Base-by-base conservation (phyloP, 176 grass and related monocot genomes). In the Avena eriantha region DNA sequence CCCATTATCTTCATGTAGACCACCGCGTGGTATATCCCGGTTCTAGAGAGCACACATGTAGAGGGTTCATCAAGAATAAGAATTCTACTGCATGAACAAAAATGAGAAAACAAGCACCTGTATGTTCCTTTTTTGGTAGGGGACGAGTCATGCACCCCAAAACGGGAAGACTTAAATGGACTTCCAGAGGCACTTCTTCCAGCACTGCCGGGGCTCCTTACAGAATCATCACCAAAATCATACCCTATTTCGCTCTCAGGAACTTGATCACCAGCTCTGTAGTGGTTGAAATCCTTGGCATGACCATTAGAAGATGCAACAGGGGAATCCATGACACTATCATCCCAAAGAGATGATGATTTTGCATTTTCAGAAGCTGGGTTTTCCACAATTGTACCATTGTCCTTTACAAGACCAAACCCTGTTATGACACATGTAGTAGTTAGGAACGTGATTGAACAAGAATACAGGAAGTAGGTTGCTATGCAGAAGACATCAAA, bases 111-210 rank as follows among this genome's bases (percentile, higher is more conserved):
- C 55, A 85, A 79, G 35, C 91, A 99, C 97, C 92, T 99, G 83
- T 88, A 83, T 80, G 68, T 94, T 82, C 91, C 97, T 80, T 92
- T 99, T 83, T 85, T 91, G 64, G 49, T 90, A 34, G 97, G 89
- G 78, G 94, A 95, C 12, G 79, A 80, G 57, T 95, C 94, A 67
- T 91, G 72, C 71, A 56, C 60, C 24, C 86, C 84, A 76, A 95
- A 95, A 71, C 81, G 92, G 12, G 90, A 89, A 79, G 92, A 85
- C 81, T 87, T 87, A 86, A 96, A 93, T n/a, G 97, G 97, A 86
- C 97, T 98, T 46, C 91, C 96, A 7, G 88, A 92, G 36, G 88
- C 93, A 92, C 93, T 99, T 89, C 92, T 87, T 93, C 92, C 87
- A 83, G 91, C 80, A 83, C 88, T 95, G 67, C 82, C 66, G 24